Base-by-base conservation (phyloP, 169 alveolate genomes). In the Cystoisospora suis region DNA sequence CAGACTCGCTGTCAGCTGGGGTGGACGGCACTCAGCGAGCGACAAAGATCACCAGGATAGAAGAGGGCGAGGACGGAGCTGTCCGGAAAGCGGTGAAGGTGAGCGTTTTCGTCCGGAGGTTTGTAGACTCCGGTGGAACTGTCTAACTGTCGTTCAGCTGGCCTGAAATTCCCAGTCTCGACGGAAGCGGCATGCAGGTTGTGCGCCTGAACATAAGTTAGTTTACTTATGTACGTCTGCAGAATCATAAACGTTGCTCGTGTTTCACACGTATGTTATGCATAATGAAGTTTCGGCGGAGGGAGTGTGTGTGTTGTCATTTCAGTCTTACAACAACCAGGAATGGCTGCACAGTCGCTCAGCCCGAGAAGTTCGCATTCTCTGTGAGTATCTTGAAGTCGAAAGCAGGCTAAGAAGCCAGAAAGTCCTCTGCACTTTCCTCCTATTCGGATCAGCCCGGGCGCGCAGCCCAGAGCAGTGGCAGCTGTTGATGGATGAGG, bases 371-470 rank as follows among this genome's bases (percentile, higher is more conserved):
- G 94, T 93, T 27, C 95, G 96, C 58, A 94, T 94, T 58, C 15
- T 94, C 34, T 94, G 95, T 75, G 96, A 94, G 72, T 94, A 93
- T 69, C 75, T 91, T 45, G 95, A 93, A 58, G 95, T 92, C 34
- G 91, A 93, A 75, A 94, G 93, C 46, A 80, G 94, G n/a, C 75
- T 94, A 83, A 53, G 93, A 72, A 69, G 79, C 59, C 90, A 91
- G 70, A 91, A 91, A 15, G 93, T 94, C 44, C 91, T 91, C 89
- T 93, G 90, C 86, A 91, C 95, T 23, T 70, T 94, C 42, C 89
- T 93, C 34, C 77, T 94, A 58, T 94, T 94, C 56, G 96, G 96
- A 17, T 93, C 95, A 0, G 92, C 96, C 32, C 87, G 96, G 38
- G 53, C 94, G 34, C 17, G 83, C 38, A 72, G 83, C 45, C 83